phyloP scores from a whole-genome alignment of 2,329 filamentous ascomycete genomes.

The Celoporthe dispersa region DNA sequence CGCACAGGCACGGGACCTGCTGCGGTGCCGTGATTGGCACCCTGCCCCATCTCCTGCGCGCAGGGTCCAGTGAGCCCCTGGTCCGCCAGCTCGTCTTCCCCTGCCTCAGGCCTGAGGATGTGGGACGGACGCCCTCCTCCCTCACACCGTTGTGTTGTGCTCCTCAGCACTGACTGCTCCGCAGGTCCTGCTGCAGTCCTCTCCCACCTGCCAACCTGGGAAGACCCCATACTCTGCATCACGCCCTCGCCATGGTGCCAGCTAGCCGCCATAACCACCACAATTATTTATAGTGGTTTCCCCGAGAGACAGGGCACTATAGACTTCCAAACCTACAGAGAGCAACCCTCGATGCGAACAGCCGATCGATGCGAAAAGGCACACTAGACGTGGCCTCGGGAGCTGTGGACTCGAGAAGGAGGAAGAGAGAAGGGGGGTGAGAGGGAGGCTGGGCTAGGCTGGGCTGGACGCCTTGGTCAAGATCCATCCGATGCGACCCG shows the following conservation, averaged over 20 bases:
- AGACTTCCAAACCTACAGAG: not conserved
- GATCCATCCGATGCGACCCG: not conserved
- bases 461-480: not conserved
- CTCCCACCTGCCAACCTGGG: not conserved
- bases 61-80: slow-evolving; percentile 7
- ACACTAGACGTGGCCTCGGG: not conserved
- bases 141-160: slow-evolving; percentile 2
- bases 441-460: not conserved
- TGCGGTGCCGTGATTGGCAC: not conserved
- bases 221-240: not conserved
- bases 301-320: not conserved
- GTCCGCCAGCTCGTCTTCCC: not conserved
- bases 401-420: not conserved
- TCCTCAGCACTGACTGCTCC: not conserved
- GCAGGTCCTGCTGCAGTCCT: not conserved
- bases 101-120: not conserved
- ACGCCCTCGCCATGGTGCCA: not conserved
- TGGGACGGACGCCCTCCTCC: not conserved
- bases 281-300: not conserved
- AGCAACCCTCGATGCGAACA: not conserved
- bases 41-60: not conserved
- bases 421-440: not conserved
- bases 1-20: slow-evolving; percentile 2
- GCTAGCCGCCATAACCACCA: not conserved
- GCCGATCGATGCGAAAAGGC: not conserved